Percentiles rank a stretch among this genome's conserved stretches.
Evolutionary conservation across 371 early-diverging fungal genomes (phyloP).

Genomic region (Mucor mucedo): DNA sequence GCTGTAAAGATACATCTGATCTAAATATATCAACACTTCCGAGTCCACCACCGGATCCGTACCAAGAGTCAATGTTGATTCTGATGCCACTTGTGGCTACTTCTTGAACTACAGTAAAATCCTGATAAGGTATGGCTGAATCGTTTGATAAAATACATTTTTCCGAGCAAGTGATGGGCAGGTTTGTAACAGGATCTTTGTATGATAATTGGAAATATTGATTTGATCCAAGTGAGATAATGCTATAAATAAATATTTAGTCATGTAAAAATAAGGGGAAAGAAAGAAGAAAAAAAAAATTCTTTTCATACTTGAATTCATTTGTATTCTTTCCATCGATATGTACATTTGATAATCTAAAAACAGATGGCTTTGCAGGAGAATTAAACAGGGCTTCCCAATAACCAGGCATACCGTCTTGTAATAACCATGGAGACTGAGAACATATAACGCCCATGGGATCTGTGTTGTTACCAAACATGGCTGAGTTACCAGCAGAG

Average conservation of each 20-base stretch:
- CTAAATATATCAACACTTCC: slow-evolving; percentile 70
- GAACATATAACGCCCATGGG: slow-evolving; percentile 45
- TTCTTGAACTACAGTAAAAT: slow-evolving; percentile 59
- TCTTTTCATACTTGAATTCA: slow-evolving; percentile 50
- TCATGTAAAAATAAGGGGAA: not conserved
- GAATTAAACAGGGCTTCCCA: slow-evolving; percentile 67
- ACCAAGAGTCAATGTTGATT: slow-evolving; percentile 73
- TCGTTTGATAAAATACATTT: slow-evolving; percentile 63
- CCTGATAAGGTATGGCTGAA: slow-evolving; percentile 57
- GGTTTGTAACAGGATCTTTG: slow-evolving; percentile 58
- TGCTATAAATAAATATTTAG: slow-evolving; percentile 29
- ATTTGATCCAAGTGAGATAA: slow-evolving; percentile 51
- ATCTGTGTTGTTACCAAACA: slow-evolving; percentile 29
- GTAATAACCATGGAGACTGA: slow-evolving; percentile 63
- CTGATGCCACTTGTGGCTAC: slow-evolving; percentile 53
- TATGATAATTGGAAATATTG: slow-evolving; percentile 64
- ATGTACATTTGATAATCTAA: slow-evolving; percentile 66
- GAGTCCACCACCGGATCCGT: slow-evolving; percentile 78
- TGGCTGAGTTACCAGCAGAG: slow-evolving; percentile 50
- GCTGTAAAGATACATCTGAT: slow-evolving; percentile 58
- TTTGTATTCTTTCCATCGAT: slow-evolving; percentile 64
- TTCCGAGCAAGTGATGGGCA: slow-evolving; percentile 56
- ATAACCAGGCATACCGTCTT: slow-evolving; percentile 73
- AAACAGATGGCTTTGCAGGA: slow-evolving; percentile 64
- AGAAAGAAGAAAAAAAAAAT: not conserved